These are phyloP conservation scores for Protea cynaroides DNA, from an alignment of 164 flowering plant genomes.

Conservation along the genomic window DNA sequence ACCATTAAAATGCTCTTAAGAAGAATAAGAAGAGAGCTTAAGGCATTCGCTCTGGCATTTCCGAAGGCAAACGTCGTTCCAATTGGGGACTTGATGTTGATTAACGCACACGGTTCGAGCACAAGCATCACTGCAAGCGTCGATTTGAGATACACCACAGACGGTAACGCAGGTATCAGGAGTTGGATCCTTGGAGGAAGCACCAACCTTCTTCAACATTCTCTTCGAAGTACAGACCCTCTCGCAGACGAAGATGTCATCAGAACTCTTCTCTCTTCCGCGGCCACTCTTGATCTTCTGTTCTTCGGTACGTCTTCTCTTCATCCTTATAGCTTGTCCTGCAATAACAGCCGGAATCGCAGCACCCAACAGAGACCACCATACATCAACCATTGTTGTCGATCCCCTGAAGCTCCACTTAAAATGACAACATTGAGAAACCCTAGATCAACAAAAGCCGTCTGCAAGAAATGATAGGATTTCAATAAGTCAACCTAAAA, in stretches of 20 bases:
- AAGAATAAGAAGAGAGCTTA: slow-evolving; percentile 34
- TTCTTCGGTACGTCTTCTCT: slow-evolving; percentile 58
- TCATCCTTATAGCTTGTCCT: slow-evolving; percentile 63
- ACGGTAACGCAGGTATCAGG: slow-evolving; percentile 82
- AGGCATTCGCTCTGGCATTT: slow-evolving; percentile 85
- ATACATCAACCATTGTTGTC: slow-evolving; percentile 60
- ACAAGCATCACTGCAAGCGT: slow-evolving; percentile 91
- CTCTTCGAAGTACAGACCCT: slow-evolving; percentile 88
- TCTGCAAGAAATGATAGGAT: no score
- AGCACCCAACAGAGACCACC: slow-evolving; percentile 73
- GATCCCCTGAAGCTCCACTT: neutral
- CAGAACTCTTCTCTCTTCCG: slow-evolving; percentile 76
- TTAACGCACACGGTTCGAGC: slow-evolving; percentile 86
- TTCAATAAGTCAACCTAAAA: no score
- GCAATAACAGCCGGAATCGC: slow-evolving; percentile 60
- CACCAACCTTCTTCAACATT: slow-evolving; percentile 82
- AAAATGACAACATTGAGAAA: no score
- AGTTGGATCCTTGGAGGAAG: slow-evolving; percentile 82
- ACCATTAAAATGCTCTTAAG: slow-evolving; percentile 14
- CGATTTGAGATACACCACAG: slow-evolving; percentile 82
- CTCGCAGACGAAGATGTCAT: slow-evolving; percentile 89
- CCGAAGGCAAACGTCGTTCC: slow-evolving; percentile 76
- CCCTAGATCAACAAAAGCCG: no score
- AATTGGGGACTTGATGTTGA: slow-evolving; percentile 79
- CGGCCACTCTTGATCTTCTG: slow-evolving; percentile 59